phyloP scores from a whole-genome alignment of 257 asterid genomes.

The Nicotiana undulata region DNA sequence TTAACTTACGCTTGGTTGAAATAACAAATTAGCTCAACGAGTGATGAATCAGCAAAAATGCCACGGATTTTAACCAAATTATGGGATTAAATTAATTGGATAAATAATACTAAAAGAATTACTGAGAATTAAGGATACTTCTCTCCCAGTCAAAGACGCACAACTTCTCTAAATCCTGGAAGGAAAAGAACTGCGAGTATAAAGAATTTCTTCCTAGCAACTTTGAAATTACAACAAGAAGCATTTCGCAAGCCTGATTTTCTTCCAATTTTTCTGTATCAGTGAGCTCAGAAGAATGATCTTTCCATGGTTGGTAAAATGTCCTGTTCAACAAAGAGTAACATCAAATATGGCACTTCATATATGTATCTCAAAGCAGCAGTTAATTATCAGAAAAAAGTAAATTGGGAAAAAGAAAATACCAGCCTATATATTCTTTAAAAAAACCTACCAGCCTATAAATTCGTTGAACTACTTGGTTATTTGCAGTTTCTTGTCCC shows the following conservation, averaged over 20 bases:
- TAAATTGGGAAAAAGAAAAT: not conserved
- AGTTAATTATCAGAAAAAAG: not conserved
- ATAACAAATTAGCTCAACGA: not conserved
- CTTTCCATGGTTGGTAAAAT: conserved; percentile 66
- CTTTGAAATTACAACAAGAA: conserved; percentile 47
- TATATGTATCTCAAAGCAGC: not conserved
- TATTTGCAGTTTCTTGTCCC: too few species aligned
- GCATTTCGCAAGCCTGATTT: conserved; percentile 65
- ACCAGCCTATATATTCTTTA: not conserved
- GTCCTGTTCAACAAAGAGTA: conserved; percentile 40
- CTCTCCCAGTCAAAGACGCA: conserved; percentile 57
- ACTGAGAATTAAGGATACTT: conserved; percentile 27
- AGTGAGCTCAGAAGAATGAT: conserved; percentile 29
- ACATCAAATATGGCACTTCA: not conserved
- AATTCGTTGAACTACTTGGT: not conserved
- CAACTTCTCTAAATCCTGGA: conserved; percentile 33
- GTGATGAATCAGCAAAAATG: not conserved
- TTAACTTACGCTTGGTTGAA: not conserved
- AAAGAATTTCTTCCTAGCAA: conserved; percentile 30
- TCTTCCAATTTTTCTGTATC: conserved; percentile 44
- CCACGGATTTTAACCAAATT: not conserved
- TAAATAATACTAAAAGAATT: not conserved
- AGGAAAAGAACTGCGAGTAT: conserved; percentile 24
- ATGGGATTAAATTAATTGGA: not conserved
- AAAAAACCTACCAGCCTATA: not conserved